Evolutionary conservation across 169 alveolate species (phyloP).

Genomic region (Eimeria praecox): DNA sequence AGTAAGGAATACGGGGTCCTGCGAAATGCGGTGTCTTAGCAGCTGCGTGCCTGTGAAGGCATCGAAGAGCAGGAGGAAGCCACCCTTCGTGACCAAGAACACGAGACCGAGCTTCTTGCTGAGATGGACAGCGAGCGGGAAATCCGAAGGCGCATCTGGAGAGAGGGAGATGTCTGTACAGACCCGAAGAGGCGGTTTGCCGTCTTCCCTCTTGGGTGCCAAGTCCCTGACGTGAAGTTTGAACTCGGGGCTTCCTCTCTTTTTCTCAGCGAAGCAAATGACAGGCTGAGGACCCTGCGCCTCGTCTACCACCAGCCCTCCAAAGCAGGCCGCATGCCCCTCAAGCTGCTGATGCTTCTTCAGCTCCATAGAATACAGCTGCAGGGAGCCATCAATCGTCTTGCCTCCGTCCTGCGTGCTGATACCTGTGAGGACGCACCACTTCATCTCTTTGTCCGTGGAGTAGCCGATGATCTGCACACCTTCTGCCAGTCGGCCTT

Average conservation of each 20-base stretch:
- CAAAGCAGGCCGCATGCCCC: constrained; percentile 97
- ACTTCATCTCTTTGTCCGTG: constrained; percentile 88
- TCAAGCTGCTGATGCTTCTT: constrained; percentile 95
- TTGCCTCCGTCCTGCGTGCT: constrained; percentile 92
- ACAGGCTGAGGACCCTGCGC: constrained; percentile 86
- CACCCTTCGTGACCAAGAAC: constrained; percentile 90
- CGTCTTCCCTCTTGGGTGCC: constrained; percentile 79
- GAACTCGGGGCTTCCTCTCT: constrained; percentile 69
- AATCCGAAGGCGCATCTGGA: constrained; percentile 85
- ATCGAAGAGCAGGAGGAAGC: constrained; percentile 88
- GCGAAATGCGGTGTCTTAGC: constrained; percentile 77
- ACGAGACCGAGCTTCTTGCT: constrained; percentile 87
- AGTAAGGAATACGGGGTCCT: constrained; percentile 86
- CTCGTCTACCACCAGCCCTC: constrained; percentile 92
- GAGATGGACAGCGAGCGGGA: constrained; percentile 85
- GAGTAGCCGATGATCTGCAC: constrained; percentile 91
- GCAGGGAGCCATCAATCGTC: constrained; percentile 95
- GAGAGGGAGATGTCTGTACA: constrained; percentile 73
- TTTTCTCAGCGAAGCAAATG: constrained; percentile 84
- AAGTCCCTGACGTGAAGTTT: constrained; percentile 83
- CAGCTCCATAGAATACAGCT: constrained; percentile 90
- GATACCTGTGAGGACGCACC: constrained; percentile 97
- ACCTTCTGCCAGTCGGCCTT: constrained; percentile 92
- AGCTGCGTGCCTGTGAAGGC: constrained; percentile 86
- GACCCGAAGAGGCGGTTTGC: constrained; percentile 79